phyloP scores from a whole-genome alignment of 2,329 filamentous ascomycete species.

The Karstenula rhodostoma region DNA sequence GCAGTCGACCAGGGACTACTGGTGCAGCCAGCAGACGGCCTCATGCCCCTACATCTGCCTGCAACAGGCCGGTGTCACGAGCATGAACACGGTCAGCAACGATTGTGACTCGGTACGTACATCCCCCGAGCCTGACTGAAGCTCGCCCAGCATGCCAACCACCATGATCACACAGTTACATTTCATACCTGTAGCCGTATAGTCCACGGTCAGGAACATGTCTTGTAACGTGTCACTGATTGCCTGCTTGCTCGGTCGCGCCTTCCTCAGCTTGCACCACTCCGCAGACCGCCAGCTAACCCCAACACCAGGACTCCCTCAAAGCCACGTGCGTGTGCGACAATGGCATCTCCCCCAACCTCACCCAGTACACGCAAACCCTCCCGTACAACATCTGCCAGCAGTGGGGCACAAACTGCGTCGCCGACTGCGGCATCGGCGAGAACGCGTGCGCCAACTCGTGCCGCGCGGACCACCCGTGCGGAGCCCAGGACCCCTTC shows the following conservation, averaged over 20 bases:
- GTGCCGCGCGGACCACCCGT: slow-evolving; percentile 74
- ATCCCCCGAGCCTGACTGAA: background rate
- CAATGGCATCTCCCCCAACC: slow-evolving; percentile 71
- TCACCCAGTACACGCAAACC: slow-evolving; percentile 79
- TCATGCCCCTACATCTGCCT: slow-evolving; percentile 78
- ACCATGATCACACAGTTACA: background rate
- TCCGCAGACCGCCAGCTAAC: background rate
- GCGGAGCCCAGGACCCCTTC: slow-evolving; percentile 72
- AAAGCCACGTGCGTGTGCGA: slow-evolving; percentile 77
- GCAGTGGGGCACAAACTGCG: slow-evolving; percentile 75
- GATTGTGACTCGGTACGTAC: slow-evolving; percentile 69
- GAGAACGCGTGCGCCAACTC: slow-evolving; percentile 66
- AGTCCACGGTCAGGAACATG: background rate
- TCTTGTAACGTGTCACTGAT: background rate
- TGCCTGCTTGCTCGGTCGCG: background rate
- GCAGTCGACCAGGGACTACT: slow-evolving; percentile 61
- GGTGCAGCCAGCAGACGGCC: slow-evolving; percentile 70
- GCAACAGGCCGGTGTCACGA: slow-evolving; percentile 60
- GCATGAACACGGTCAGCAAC: slow-evolving; percentile 64
- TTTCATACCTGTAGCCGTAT: background rate
- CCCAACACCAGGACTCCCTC: slow-evolving; percentile 55
- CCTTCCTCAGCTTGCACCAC: background rate
- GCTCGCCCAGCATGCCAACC: background rate
- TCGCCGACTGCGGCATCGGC: slow-evolving; percentile 60
- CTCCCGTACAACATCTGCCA: slow-evolving; percentile 80